These are phyloP conservation scores for Zygosaccharomyces sapae DNA, from an alignment of 1,139 yeast genomes.

Conservation along the genomic window DNA sequence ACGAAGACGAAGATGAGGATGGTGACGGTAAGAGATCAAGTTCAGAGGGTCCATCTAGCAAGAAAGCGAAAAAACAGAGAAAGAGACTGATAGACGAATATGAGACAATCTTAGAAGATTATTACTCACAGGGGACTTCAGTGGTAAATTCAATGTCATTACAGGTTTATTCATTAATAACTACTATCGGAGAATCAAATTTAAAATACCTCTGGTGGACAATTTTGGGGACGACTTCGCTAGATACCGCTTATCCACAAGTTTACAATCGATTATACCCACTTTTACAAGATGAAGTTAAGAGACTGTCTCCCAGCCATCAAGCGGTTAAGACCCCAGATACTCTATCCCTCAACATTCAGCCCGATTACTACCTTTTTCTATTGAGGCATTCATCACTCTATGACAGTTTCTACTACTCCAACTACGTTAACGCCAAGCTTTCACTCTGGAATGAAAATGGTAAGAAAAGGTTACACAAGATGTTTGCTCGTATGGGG, in stretches of 20 bases:
- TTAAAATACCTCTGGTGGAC: conserved; percentile 79
- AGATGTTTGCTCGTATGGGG: conserved; percentile 95
- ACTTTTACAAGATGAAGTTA: conserved; percentile 75
- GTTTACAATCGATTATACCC: conserved; percentile 73
- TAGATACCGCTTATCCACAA: conserved; percentile 71
- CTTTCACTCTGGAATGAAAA: conserved; percentile 87
- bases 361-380: conserved; percentile 81
- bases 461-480: conserved; percentile 80
- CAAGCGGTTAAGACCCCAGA: conserved; percentile 43
- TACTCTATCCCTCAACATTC: conserved; percentile 61
- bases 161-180: conserved; percentile 72
- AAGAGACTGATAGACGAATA: conserved; percentile 41
- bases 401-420: conserved; percentile 84
- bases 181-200: conserved; percentile 77
- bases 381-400: conserved; percentile 89
- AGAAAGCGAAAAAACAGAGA: conserved; percentile 34
- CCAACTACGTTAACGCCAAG: conserved; percentile 85
- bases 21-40: conserved; percentile 3
- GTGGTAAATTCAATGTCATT: conserved; percentile 71
- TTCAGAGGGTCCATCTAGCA: conserved; percentile 32
- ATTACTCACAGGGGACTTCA: conserved; percentile 80
- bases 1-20: conserved; percentile 27
- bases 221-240: conserved; percentile 80
- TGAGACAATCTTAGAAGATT: conserved; percentile 57
- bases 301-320: conserved; percentile 51